A percentile compares a stretch with the other conserved stretches of the same genome.
Evolutionary conservation across 768 basidiomycete genomes (phyloP).

Genomic region (Exsudoporus frostii): DNA sequence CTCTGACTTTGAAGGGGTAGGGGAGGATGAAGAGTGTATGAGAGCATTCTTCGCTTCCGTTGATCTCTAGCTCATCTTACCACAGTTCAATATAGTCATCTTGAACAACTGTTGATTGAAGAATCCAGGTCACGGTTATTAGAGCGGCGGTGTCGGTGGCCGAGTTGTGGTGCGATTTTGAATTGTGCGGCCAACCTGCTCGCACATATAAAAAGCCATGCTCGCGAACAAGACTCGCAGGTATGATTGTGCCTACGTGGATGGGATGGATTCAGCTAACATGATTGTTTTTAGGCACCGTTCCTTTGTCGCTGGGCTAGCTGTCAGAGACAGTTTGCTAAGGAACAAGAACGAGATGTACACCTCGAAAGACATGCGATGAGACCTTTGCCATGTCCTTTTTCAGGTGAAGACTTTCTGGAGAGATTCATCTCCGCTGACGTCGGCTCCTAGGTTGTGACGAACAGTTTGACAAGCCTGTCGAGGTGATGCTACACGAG

Average conservation of each 20-base stretch:
- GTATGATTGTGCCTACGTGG: constrained; percentile 17
- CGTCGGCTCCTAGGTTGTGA: constrained; percentile 47
- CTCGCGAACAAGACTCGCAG: constrained; percentile 28
- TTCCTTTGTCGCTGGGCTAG: constrained; percentile 55
- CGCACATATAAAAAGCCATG: constrained; percentile 46
- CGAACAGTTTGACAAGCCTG: constrained; percentile 42
- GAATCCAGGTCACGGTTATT: constrained; percentile 48
- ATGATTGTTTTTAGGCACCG: constrained; percentile 25
- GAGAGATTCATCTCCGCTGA: constrained; percentile 7
- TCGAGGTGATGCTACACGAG: constrained; percentile 49
- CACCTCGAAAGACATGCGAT: constrained; percentile 54
- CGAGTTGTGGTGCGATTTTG: constrained; percentile 49
- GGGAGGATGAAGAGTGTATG: constrained; percentile 31
- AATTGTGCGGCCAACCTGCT: constrained; percentile 51
- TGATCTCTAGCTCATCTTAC: constrained; percentile 28
- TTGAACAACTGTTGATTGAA: constrained; percentile 43
- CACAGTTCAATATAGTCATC: constrained; percentile 37
- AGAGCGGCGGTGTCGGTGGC: constrained; percentile 56
- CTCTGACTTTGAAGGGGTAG: constrained; percentile 16
- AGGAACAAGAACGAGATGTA: constrained; percentile 34
- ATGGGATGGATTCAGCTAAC: constrained; percentile 4
- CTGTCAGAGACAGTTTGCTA: constrained; percentile 46
- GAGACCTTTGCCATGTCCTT: constrained; percentile 29
- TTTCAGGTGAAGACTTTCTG: constrained; percentile 39
- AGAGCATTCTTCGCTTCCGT: constrained; percentile 20